Base-by-base conservation (phyloP, 164 flowering plant genomes). In the Kingdonia uniflora region DNA sequence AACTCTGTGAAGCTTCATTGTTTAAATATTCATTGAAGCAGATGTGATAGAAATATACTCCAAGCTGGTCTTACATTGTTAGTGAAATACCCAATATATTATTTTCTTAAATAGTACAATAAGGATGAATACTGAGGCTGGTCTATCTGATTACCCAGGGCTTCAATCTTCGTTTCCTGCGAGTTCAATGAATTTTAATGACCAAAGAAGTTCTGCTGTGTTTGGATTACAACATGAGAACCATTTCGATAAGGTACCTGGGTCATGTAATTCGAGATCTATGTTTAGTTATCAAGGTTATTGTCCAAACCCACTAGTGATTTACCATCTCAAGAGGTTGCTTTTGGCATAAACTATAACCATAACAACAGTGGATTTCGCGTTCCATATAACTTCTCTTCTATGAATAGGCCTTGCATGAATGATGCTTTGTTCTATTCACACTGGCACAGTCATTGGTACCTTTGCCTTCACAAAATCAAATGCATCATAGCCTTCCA, bases 331-430 rank as follows among this genome's bases (percentile, higher is more conserved):
- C 39, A 17, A 54, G 41, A 41, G 26, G 49, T 11, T 8, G 37
- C 14, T 45, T 50, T 19, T 49, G 63, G 51, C 58, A 39, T 56
- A 10, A 46, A 29, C 25, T 40, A 35, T 52, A 58, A 35, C 2
- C 37, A 49, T 8, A 10, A 19, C 19, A n/a, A 22, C 16, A 39
- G 55, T 24, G 68, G 59, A 29, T 19, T 42, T 66, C 59, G 15
- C 1, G 42, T 38, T 4, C 41, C 61, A 0, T 47, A 61, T 11
- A 13, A 45, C 47, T 14, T n/a, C n/a, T n/a, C 57, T 33, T 44
- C 62, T 50, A 12, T 56, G 5, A 41, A 14, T 52, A 53, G 71
- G 64, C 61, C 75, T 58, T 58, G 35, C 21, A 11, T 59, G 17
- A 22, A 60, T 51, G 70, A 70, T 49, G 53, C 52, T 39, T 51